These are phyloP conservation scores for Fraxinus quadrangulata DNA, from an alignment of 257 asterid species.

Conservation along the genomic window DNA sequence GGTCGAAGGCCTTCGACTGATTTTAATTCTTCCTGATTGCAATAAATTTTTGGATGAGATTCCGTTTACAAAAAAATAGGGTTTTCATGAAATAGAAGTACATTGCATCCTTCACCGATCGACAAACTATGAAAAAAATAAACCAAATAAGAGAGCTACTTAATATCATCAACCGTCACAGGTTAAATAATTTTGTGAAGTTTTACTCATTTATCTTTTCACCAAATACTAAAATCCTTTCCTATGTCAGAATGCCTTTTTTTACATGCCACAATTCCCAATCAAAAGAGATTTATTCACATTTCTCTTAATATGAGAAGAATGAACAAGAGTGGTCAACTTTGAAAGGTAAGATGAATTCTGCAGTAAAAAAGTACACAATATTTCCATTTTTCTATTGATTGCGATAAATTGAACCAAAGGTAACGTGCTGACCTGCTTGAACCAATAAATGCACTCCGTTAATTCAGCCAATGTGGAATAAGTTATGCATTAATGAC, in stretches of 20 bases:
- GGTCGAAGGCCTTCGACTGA: constrained; percentile 52
- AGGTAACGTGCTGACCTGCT: too few relatives aligned
- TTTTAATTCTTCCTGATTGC: constrained; percentile 60
- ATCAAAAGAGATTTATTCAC: not conserved
- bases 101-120: not conserved
- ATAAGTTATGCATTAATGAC: not conserved
- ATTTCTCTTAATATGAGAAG: not conserved
- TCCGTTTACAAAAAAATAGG: not conserved
- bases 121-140: not conserved
- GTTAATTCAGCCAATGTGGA: not conserved
- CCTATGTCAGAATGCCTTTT: too few relatives aligned
- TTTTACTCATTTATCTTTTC: not conserved
- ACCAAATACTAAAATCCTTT: not conserved
- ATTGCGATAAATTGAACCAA: too few relatives aligned
- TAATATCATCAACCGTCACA: not conserved
- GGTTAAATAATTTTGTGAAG: not conserved
- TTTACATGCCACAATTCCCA: not conserved
- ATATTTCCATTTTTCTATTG: too few relatives aligned
- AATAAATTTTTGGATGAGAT: not conserved
- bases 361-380: too few relatives aligned
- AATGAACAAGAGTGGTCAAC: too few relatives aligned
- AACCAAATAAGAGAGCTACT: not conserved
- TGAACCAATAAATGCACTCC: not conserved
- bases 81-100: not conserved
- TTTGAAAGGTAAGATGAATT: too few relatives aligned